Evolutionary conservation across 192 early-diverging fungal species (phyloP), one percentile per base, ranked within the genome.

Genomic region (Umbelopsis vinacea): DNA sequence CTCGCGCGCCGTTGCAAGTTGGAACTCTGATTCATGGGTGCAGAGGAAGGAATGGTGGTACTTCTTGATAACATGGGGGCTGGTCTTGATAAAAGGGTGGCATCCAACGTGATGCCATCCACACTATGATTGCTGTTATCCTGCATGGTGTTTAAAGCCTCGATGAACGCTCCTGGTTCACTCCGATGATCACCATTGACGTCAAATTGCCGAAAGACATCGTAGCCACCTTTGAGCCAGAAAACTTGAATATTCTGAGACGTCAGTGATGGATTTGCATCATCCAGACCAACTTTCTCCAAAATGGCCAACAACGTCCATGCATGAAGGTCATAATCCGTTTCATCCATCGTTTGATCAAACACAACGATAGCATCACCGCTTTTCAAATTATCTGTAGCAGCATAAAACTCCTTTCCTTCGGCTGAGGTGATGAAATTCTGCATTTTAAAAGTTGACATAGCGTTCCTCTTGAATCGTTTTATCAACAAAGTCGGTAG

Each of bases 391-490:
- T 23, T 71, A 29, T 85, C 70, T 21, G 67, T 76, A 24, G 57
- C n/a, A 26, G 71, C 66, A 63, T 67, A 85, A 4, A 75, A 60
- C 24, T 84, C 81, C 35, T 75, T 79, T 29, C 79, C 81, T 68
- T 84, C 80, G 1, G 83, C 72, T 22, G 83, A 84, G 10, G 83
- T 86, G 45, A 86, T 83, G 54, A 86, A 86, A 47, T 79, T 83
- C 66, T 84, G 83, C 14, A 86, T 29, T 22, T 76, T 82, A 69
- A 86, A 87, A n/a, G 83, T 81, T 7, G 80, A 74, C 11, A 87
- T 74, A 3, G 82, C 80, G 21, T 84, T 84, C 50, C 82, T 69
- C 6, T 79, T 74, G 66, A 85, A 87, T 40, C 86, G 74, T 63
- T 85, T 82, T 52, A 85, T 82, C 4, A 87, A 55, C 9, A 87